These are phyloP conservation scores for Suhomyces kunorum DNA, from an alignment of 1,139 yeast species.

Conservation along the genomic window DNA sequence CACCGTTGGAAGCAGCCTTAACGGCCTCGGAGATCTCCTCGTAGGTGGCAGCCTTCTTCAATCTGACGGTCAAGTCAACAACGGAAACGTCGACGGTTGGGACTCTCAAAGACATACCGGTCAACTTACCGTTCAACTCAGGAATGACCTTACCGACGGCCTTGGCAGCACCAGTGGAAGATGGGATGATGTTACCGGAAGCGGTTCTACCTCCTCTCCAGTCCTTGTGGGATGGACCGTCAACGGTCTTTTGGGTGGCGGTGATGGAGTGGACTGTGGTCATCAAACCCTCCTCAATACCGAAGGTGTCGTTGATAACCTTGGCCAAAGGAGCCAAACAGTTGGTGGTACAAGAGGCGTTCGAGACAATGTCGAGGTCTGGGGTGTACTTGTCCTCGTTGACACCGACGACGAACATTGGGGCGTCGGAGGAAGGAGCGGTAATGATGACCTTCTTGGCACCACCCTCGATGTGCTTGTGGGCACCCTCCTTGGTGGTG, in stretches of 20 bases:
- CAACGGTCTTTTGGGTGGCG: slow-evolving; percentile 89
- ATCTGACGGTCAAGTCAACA: slow-evolving; percentile 69
- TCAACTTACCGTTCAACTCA: slow-evolving; percentile 82
- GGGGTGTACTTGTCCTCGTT: slow-evolving; percentile 71
- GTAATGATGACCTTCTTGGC: slow-evolving; percentile 89
- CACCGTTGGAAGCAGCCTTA: slow-evolving; percentile 70
- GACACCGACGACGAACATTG: slow-evolving; percentile 87
- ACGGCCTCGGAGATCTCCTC: slow-evolving; percentile 73
- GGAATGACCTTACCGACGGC: slow-evolving; percentile 92
- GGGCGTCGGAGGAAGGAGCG: slow-evolving; percentile 86
- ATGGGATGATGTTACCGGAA: slow-evolving; percentile 86
- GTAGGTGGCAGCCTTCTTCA: slow-evolving; percentile 68
- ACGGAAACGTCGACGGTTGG: slow-evolving; percentile 87
- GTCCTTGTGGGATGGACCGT: slow-evolving; percentile 91
- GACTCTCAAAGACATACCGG: slow-evolving; percentile 87
- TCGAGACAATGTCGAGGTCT: slow-evolving; percentile 72
- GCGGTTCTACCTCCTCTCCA: slow-evolving; percentile 97
- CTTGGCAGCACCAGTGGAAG: slow-evolving; percentile 92
- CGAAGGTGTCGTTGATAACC: slow-evolving; percentile 76
- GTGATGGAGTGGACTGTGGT: slow-evolving; percentile 90
- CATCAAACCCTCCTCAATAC: slow-evolving; percentile 86
- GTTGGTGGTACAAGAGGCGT: slow-evolving; percentile 91
- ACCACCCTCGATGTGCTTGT: slow-evolving; percentile 79
- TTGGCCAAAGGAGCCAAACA: slow-evolving; percentile 88
- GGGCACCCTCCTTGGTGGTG: slow-evolving; percentile 76